Evolutionary conservation across 306 rosid species (phyloP), one percentile per base, ranked within the genome.

Genomic region (Vigna radiata): DNA sequence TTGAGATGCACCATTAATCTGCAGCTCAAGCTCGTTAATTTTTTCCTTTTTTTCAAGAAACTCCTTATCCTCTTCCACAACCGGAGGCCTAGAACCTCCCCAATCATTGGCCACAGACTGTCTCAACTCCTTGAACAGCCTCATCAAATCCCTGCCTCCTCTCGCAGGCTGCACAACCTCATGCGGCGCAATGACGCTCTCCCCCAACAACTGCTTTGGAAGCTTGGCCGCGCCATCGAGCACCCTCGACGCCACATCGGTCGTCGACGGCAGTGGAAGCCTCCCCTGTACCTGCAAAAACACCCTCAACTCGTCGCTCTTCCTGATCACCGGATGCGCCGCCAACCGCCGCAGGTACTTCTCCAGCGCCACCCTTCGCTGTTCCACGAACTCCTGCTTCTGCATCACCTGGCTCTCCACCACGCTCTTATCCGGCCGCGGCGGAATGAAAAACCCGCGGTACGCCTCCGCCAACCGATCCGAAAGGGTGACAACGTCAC

Each of bases 381-480:
- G 99, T 90, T 95, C 99, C 79, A 95, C 98, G 54, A 95, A 95
- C 74, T 95, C 99, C 77, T 95, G 97, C 78, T 92, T 95, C 80
- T 95, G 99, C 99, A 95, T 95, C 75, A 95, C 97, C 85, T 95
- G 99, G 75, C 97, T 93, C 90, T 95, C 99, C 76, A 95, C 97
- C 33, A 91, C 89, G 76, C 86, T 92, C 90, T 95, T 95, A 67
- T 95, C 98, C 53, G 99, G 99, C 84, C 98, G 80, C 31, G 96
- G 92, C 44, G 98, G 98, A 47, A 95, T 89, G n/a, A 95, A 92
- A 53, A 87, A 86, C 18, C 99, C 99, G 55, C 99, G 79, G 73
- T 88, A 92, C 12, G 97, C 82, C 89, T 95, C 99, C 6, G 94
- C 85, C 75, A 92, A 74, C 70, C 99, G 89, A 65, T 95, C 99